Evolutionary conservation across 345 rosid species (phyloP).

Genomic region (Anacardium occidentale): DNA sequence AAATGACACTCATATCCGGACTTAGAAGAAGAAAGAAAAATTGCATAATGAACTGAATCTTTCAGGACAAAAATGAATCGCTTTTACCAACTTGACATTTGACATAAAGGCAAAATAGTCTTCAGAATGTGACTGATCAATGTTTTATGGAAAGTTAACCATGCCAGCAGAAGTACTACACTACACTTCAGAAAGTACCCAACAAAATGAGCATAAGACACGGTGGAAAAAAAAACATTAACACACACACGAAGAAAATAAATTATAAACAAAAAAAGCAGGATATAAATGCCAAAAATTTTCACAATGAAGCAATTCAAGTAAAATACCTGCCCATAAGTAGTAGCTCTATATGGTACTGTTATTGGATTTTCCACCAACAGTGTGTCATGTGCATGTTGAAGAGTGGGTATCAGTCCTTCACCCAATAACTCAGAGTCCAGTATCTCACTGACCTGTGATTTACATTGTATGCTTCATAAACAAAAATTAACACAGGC

Average conservation of each 20-base stretch:
- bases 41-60: neutral
- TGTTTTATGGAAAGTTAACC: neutral
- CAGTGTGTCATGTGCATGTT: constrained; percentile 81
- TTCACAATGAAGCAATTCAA: neutral
- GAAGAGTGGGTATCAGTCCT: constrained; percentile 90
- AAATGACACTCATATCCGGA: neutral
- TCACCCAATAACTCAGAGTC: constrained; percentile 95
- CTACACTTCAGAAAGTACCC: neutral
- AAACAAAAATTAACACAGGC: neutral
- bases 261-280: neutral
- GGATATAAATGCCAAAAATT: too few species aligned
- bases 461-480: neutral
- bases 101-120: neutral
- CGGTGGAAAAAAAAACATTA: neutral
- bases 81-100: neutral
- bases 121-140: neutral
- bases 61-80: neutral
- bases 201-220: neutral
- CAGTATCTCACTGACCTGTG: constrained; percentile 89
- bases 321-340: constrained; percentile 74
- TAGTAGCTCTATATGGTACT: constrained; percentile 77
- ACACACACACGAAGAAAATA: too few species aligned
- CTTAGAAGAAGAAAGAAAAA: neutral
- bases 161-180: neutral
- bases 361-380: constrained; percentile 72